A percentile compares a stretch with the other conserved stretches of the same genome.
Conservation (phyloP, 352 stramenopile species). For the Pythium coloratum region DNA sequence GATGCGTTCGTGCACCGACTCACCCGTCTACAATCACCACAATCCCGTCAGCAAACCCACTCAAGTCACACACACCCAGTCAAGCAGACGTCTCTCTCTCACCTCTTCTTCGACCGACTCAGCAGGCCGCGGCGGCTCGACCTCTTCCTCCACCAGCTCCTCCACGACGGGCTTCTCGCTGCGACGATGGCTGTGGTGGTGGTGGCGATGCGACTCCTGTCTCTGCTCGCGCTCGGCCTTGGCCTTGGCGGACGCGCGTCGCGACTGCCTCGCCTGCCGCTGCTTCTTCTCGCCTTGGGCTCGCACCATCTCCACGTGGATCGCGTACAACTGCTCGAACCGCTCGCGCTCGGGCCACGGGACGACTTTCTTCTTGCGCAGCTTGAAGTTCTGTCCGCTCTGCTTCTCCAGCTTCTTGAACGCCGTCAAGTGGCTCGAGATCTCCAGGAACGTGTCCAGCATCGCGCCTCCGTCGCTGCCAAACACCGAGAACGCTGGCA, state of each 20-base stretch:
- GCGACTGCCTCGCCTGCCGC: not conserved
- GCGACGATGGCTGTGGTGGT: constrained; percentile 1
- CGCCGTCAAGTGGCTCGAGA: constrained; percentile 48
- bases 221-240: constrained; percentile 17
- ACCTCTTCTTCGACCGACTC: constrained; percentile 1
- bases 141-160: not conserved
- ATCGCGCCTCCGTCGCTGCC: constrained; percentile 55
- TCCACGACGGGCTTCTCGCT: constrained; percentile 1
- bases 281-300: constrained; percentile 27
- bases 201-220: constrained; percentile 19
- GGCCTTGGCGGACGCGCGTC: not conserved
- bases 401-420: constrained; percentile 52
- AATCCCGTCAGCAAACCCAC: not conserved
- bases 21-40: constrained; percentile 9
- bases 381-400: constrained; percentile 47
- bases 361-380: constrained; percentile 47
- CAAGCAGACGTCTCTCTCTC: not conserved
- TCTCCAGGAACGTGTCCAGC: constrained; percentile 70
- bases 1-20: constrained; percentile 54
- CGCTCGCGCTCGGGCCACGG: constrained; percentile 48
- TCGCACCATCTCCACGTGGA: constrained; percentile 41
- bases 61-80: not conserved
- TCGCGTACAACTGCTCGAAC: constrained; percentile 57
- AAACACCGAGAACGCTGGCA: constrained; percentile 56
- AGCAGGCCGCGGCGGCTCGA: not conserved